Conservation (phyloP, 2,329 filamentous ascomycete genomes). For the Neopestalotiopsis sp. region DNA sequence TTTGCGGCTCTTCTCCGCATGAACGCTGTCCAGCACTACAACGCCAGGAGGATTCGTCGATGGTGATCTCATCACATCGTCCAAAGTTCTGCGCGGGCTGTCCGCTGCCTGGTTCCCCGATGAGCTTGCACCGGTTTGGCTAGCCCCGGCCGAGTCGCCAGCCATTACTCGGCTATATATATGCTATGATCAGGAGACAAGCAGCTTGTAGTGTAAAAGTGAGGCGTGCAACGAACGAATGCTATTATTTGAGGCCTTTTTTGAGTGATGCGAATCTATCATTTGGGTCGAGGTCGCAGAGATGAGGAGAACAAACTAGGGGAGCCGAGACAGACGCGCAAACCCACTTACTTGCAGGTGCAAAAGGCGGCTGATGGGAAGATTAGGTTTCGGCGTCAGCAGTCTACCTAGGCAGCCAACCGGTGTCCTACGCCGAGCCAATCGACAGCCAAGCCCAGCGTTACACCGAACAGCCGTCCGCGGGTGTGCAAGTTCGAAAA, state of each 20-base stretch:
- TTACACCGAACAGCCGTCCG: slow-evolving; percentile 1
- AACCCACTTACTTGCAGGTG: background rate
- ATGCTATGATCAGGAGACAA: background rate
- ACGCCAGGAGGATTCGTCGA: slow-evolving; percentile 41
- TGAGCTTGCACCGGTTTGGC: slow-evolving; percentile 1
- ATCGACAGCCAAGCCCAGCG: background rate
- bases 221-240: background rate
- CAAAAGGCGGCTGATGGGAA: background rate
- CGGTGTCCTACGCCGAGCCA: background rate
- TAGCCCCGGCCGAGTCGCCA: background rate
- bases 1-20: slow-evolving; percentile 35
- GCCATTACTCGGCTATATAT: background rate
- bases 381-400: slow-evolving; percentile 1
- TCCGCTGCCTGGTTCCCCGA: slow-evolving; percentile 1
- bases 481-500: background rate
- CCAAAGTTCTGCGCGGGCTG: slow-evolving; percentile 36
- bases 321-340: background rate
- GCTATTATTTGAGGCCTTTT: background rate
- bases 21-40: slow-evolving; percentile 42
- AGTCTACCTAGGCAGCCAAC: background rate
- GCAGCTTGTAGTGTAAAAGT: background rate
- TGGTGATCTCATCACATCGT: slow-evolving; percentile 46
- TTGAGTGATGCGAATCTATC: background rate
- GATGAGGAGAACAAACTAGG: background rate
- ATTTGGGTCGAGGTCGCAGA: background rate